These are phyloP conservation scores for Wickerhamia fluorescens DNA, from an alignment of 805 yeast genomes.

Conservation along the genomic window DNA sequence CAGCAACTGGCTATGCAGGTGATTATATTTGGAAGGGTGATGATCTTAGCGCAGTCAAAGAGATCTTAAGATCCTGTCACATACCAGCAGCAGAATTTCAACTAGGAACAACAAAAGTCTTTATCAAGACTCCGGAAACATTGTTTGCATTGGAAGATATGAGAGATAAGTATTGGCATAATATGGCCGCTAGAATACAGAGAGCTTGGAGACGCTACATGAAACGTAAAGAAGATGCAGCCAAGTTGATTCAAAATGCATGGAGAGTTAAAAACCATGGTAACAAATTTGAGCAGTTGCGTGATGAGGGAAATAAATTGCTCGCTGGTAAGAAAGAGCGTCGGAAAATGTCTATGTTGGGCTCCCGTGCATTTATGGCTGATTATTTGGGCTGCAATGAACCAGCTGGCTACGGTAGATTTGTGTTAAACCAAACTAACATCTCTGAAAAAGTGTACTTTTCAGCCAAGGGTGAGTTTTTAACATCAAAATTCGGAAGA, in stretches of 20 bases:
- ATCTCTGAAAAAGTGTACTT: conserved; percentile 66
- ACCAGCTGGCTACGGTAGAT: conserved; percentile 62
- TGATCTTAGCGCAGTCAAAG: conserved; percentile 43
- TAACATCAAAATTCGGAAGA: conserved; percentile 85
- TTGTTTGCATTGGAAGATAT: conserved; percentile 90
- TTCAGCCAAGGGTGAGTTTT: conserved; percentile 73
- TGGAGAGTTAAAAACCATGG: conserved; percentile 80
- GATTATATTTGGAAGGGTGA: conserved; percentile 56
- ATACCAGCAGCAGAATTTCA: conserved; percentile 82
- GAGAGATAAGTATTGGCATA: conserved; percentile 97
- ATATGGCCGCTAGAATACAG: conserved; percentile 96
- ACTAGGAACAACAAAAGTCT: conserved; percentile 85
- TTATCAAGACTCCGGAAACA: conserved; percentile 95
- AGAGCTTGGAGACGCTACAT: conserved; percentile 90
- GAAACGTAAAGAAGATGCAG: conserved; percentile 79
- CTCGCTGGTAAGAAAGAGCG: conserved; percentile 78
- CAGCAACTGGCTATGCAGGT: conserved; percentile 88
- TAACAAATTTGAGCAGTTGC: conserved; percentile 71
- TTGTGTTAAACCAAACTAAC: conserved; percentile 61
- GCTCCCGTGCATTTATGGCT: conserved; percentile 88
- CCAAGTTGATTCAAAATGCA: conserved; percentile 69
- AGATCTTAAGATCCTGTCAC: conserved; percentile 46
- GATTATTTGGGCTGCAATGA: conserved; percentile 87
- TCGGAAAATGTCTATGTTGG: conserved; percentile 78
- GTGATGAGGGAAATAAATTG: conserved; percentile 75